A percentile compares a stretch with the other conserved stretches of the same genome.
These are phyloP conservation scores for Zygosaccharomyces rouxii DNA, from an alignment of 805 yeast species.

Conservation along the genomic window DNA sequence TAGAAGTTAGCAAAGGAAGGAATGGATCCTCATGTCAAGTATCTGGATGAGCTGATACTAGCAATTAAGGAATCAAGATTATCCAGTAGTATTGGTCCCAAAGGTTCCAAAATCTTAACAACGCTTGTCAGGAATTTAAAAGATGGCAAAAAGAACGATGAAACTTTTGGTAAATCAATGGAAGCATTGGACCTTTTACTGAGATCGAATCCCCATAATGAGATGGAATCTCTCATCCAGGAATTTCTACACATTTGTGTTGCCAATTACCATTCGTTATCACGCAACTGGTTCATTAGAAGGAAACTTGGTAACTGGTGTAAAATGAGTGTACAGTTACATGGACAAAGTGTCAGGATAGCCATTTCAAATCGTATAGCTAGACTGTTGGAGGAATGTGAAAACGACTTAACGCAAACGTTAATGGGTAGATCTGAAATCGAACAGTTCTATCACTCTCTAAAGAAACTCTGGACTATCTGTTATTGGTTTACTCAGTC, in stretches of 20 bases:
- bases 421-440: constrained; percentile 13
- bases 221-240: constrained; percentile 18
- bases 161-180: constrained; percentile 26
- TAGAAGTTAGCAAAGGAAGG: neutral
- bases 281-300: constrained; percentile 28
- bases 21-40: constrained; percentile 30
- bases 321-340: constrained; percentile 10
- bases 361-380: constrained; percentile 12
- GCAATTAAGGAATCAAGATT: constrained; percentile 24
- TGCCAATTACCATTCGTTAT: constrained; percentile 12
- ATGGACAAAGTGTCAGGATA: constrained; percentile 14
- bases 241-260: constrained; percentile 18
- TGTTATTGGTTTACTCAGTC: constrained; percentile 25
- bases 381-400: constrained; percentile 12
- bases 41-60: constrained; percentile 29
- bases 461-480: constrained; percentile 19
- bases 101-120: constrained; percentile 21
- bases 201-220: constrained; percentile 23
- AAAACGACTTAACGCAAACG: constrained; percentile 17
- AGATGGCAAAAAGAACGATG: constrained; percentile 10
- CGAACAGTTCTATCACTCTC: constrained; percentile 6
- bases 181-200: constrained; percentile 29
- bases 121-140: constrained; percentile 22
- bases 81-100: constrained; percentile 8
- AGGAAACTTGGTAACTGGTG: constrained; percentile 29